Conservation (phyloP, 305 asterid genomes). For the Coffea humblotiana region DNA sequence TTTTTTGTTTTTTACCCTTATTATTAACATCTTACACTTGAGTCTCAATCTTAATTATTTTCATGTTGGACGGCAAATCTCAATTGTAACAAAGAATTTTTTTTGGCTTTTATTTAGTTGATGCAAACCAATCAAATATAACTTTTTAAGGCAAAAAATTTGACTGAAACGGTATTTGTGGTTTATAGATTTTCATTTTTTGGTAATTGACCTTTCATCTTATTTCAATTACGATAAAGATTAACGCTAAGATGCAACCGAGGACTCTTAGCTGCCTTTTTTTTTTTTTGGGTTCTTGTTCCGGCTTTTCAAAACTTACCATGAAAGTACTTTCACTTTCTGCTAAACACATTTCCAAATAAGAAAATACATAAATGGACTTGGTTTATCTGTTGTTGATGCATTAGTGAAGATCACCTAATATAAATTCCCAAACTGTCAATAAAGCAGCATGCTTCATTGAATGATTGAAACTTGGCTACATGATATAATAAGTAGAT, state of each 20-base stretch:
- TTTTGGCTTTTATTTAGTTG: background rate
- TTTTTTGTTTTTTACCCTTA: too few relatives aligned
- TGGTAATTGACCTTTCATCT: background rate
- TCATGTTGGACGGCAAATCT: too few relatives aligned
- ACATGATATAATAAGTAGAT: too few relatives aligned
- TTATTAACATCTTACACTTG: too few relatives aligned
- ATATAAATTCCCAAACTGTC: background rate
- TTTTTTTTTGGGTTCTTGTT: too few relatives aligned
- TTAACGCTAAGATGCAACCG: background rate
- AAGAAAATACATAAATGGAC: background rate
- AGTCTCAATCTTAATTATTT: too few relatives aligned
- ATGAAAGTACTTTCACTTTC: background rate
- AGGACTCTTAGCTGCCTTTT: background rate
- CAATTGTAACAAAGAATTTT: background rate
- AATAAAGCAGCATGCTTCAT: too few relatives aligned
- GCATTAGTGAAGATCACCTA: background rate
- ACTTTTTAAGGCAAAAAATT: background rate
- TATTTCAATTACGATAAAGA: background rate
- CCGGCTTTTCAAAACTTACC: too few relatives aligned
- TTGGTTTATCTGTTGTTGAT: background rate
- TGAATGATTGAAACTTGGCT: background rate
- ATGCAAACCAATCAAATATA: too few relatives aligned
- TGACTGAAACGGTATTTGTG: background rate
- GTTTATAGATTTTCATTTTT: too few relatives aligned
- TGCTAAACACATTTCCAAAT: background rate